Evolutionary conservation across 345 rosid species (phyloP).

Genomic region (Brassica nigra): DNA sequence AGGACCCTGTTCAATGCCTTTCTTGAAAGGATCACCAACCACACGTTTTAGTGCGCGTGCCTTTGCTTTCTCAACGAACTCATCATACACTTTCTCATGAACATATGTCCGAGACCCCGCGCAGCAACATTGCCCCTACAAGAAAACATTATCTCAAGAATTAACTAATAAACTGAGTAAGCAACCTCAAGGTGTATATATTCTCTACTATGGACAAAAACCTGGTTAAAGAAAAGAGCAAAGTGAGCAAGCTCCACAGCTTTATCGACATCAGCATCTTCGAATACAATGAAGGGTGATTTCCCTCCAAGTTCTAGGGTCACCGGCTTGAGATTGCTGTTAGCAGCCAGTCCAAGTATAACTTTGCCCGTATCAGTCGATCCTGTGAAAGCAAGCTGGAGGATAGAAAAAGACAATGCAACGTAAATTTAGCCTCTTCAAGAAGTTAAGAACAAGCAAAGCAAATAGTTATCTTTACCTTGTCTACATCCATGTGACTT

Average conservation of each 20-base stretch:
- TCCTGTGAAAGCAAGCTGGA: conserved; percentile 93
- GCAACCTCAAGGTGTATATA: background rate
- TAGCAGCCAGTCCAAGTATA: conserved; percentile 78
- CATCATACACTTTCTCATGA: conserved; percentile 80
- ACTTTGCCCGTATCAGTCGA: conserved; percentile 76
- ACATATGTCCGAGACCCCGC: conserved; percentile 96
- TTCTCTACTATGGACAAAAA: conserved; percentile 20
- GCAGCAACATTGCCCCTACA: conserved; percentile 97
- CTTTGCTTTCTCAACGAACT: conserved; percentile 84
- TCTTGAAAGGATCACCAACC: conserved; percentile 93
- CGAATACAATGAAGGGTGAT: conserved; percentile 88
- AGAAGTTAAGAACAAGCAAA: background rate
- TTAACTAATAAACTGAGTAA: background rate
- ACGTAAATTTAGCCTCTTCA: background rate
- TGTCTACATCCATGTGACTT: conserved; percentile 93
- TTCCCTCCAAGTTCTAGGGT: conserved; percentile 97
- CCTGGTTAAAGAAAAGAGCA: conserved; percentile 97
- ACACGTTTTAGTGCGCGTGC: conserved; percentile 74
- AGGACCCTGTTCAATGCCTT: conserved; percentile 92
- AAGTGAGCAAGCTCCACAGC: conserved; percentile 94
- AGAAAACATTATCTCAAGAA: background rate
- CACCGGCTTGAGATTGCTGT: conserved; percentile 93
- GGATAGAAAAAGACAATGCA: background rate
- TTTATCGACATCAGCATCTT: conserved; percentile 82
- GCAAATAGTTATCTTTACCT: conserved; percentile 47